Evolutionary conservation across 306 rosid genomes (phyloP).

Genomic region (Castanopsis chinensis): DNA sequence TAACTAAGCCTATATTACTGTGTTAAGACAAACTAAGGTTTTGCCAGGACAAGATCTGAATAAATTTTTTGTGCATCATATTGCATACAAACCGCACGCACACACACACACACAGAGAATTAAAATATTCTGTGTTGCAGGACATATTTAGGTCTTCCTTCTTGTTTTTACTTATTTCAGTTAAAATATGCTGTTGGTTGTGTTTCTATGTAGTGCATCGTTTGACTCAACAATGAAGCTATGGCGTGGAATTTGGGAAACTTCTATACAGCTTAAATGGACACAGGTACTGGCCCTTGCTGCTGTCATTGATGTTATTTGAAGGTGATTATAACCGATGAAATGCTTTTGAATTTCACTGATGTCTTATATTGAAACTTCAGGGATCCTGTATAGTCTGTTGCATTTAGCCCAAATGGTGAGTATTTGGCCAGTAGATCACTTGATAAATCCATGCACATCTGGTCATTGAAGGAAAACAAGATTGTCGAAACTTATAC

Average conservation of each 20-base stretch:
- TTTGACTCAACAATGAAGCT: slow-evolving; percentile 86
- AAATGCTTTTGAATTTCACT: background rate
- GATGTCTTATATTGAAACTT: slow-evolving; percentile 7
- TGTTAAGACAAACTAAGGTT: background rate
- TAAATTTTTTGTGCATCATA: background rate
- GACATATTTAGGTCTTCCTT: background rate
- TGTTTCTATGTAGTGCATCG: slow-evolving; percentile 67
- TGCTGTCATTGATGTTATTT: background rate
- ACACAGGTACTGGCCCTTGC: slow-evolving; percentile 55
- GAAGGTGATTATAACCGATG: background rate
- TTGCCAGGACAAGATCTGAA: background rate
- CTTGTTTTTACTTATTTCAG: background rate
- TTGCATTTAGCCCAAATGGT: slow-evolving; percentile 92
- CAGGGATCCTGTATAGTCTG: slow-evolving; percentile 77
- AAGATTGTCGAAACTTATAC: slow-evolving; percentile 76
- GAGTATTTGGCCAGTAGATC: slow-evolving; percentile 91
- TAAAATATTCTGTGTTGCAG: background rate
- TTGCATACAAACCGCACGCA: background rate
- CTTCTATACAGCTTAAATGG: slow-evolving; percentile 72
- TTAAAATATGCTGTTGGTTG: background rate
- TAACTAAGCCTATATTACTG: background rate
- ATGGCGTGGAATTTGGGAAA: slow-evolving; percentile 76
- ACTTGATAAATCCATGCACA: slow-evolving; percentile 71
- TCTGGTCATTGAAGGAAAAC: slow-evolving; percentile 91
- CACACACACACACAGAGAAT: background rate